These are phyloP conservation scores for Monilinia fructigena DNA, from an alignment of 2,329 filamentous ascomycete species.

Conservation along the genomic window DNA sequence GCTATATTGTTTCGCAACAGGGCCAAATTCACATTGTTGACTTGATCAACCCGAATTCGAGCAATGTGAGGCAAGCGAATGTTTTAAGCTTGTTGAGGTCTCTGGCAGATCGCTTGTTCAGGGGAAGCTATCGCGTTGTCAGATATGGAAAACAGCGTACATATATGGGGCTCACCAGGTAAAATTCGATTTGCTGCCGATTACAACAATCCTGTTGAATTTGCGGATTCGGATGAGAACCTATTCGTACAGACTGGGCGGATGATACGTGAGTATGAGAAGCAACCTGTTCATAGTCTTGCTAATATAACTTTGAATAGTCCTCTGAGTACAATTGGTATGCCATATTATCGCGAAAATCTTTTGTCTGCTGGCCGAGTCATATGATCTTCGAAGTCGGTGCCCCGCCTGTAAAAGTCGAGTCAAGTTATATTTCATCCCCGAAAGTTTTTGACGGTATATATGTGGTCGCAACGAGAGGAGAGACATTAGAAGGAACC, in stretches of 20 bases:
- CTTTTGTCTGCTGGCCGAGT: constrained; percentile 88
- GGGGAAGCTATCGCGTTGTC: constrained; percentile 68
- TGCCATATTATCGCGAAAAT: constrained; percentile 89
- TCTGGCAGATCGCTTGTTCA: constrained; percentile 67
- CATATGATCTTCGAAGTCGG: constrained; percentile 83
- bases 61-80: constrained; percentile 66
- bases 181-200: constrained; percentile 71
- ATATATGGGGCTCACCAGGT: constrained; percentile 68
- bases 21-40: constrained; percentile 96
- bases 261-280: constrained; percentile 60
- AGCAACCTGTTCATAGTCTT: neutral
- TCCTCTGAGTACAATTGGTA: constrained; percentile 79
- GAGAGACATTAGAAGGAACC: constrained; percentile 68
- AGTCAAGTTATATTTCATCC: constrained; percentile 65
- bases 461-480: constrained; percentile 75
- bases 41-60: constrained; percentile 72
- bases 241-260: constrained; percentile 57
- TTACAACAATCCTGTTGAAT: constrained; percentile 64
- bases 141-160: constrained; percentile 63
- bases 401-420: constrained; percentile 73
- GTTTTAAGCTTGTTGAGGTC: constrained; percentile 59
- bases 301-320: constrained; percentile 42
- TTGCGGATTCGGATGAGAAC: constrained; percentile 57
- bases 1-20: constrained; percentile 86
- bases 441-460: constrained; percentile 71